A percentile compares a stretch with the other conserved stretches of the same genome.
Evolutionary conservation across 1,139 yeast species (phyloP).

Genomic region (Hyphopichia khmerensis): DNA sequence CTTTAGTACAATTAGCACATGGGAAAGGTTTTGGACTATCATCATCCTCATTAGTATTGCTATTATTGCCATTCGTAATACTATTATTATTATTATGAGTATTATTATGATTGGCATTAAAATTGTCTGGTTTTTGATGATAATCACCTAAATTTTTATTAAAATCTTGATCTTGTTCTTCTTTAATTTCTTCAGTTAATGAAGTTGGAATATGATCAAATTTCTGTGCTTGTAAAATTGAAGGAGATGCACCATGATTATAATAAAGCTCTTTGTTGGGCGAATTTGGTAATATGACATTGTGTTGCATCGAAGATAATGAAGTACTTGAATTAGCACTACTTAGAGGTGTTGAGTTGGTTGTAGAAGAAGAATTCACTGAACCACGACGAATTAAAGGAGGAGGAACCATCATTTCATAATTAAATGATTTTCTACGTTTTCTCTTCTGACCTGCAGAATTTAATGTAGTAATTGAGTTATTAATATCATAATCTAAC

Average conservation of each 20-base stretch:
- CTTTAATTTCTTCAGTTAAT: constrained; percentile 15
- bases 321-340: neutral
- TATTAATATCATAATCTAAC: constrained; percentile 1
- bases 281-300: neutral
- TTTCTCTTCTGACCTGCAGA: constrained; percentile 12
- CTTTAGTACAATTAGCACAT: constrained; percentile 46
- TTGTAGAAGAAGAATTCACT: neutral
- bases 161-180: constrained; percentile 9
- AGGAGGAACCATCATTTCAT: constrained; percentile 1
- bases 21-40: constrained; percentile 40
- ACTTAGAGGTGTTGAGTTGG: neutral
- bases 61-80: no score
- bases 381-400: neutral
- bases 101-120: no score
- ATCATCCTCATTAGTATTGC: constrained; percentile 10
- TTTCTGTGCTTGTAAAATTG: neutral
- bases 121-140: no score
- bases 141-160: neutral
- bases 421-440: constrained; percentile 14
- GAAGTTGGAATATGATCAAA: neutral
- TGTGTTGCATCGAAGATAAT: neutral
- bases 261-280: neutral
- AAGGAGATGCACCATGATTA: neutral
- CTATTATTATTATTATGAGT: no score
- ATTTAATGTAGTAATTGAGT: neutral